A percentile compares a stretch with the other conserved stretches of the same genome.
phyloP scores from a whole-genome alignment of 1,284 basidiomycete species.

The Boletus mariae region DNA sequence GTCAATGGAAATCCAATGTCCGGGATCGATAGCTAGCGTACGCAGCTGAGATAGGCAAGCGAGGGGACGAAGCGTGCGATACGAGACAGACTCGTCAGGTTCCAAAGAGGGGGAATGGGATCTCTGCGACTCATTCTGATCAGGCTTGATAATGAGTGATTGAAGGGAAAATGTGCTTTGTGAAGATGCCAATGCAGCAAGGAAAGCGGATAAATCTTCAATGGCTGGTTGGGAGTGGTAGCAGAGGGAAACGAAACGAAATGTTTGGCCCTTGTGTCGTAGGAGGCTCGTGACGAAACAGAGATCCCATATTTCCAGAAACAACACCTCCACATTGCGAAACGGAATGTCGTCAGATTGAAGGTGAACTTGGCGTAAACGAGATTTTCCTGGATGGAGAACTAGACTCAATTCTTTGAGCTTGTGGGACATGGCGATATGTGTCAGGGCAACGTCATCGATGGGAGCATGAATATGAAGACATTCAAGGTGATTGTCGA shows the following conservation, averaged over 20 bases:
- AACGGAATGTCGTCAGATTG: not conserved
- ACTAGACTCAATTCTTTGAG: not conserved
- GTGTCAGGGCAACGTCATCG: not conserved
- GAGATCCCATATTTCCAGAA: not conserved
- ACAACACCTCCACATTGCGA: not conserved
- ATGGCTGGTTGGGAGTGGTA: not conserved
- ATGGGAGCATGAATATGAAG: not conserved
- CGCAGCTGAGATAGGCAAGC: not conserved
- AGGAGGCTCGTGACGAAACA: not conserved
- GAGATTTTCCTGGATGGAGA: not conserved
- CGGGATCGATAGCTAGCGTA: not conserved
- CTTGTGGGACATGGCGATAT: not conserved
- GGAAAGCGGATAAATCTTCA: not conserved
- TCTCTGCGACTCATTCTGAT: not conserved
- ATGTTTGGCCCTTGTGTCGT: slow-evolving; percentile 3
- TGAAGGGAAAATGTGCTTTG: not conserved
- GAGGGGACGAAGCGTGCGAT: not conserved
- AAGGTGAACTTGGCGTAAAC: not conserved
- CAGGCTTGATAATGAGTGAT: not conserved
- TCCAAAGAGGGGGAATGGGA: not conserved
- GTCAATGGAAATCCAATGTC: not conserved
- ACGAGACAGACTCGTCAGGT: not conserved
- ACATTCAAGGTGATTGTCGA: not conserved
- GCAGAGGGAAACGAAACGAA: not conserved
- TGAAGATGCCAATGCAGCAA: not conserved